Conservation (phyloP, 75 land plant species). For the Chamaecyparis obtusa region DNA sequence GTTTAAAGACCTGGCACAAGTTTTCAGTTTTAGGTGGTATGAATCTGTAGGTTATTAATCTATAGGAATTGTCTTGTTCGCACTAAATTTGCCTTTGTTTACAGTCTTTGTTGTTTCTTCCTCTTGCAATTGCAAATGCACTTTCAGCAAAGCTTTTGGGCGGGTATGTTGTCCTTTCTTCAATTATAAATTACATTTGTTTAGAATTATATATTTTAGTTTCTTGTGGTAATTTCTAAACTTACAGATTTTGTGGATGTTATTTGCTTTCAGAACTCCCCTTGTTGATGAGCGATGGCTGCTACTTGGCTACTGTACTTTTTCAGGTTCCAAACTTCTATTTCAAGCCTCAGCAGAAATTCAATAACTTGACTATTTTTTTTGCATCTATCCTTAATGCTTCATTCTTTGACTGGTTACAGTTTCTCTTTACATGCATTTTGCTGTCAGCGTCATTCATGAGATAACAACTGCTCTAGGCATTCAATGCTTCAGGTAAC, state of each 20-base stretch:
- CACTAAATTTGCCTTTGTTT: constrained; percentile 4
- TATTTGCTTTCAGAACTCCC: constrained; percentile 60
- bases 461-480: constrained; percentile 90
- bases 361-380: neutral
- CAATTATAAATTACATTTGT: constrained; percentile 29
- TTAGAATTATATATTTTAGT: neutral
- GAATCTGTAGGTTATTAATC: neutral
- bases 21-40: neutral
- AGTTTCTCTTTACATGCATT: constrained; percentile 81
- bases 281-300: constrained; percentile 74
- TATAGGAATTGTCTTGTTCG: neutral
- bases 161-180: constrained; percentile 55
- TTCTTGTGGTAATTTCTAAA: constrained; percentile 2
- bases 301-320: constrained; percentile 66
- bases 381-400: neutral
- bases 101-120: constrained; percentile 76
- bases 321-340: constrained; percentile 51
- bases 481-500: constrained; percentile 97
- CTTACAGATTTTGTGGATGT: constrained; percentile 25
- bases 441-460: constrained; percentile 80
- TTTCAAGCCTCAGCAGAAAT: neutral
- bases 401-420: constrained; percentile 15
- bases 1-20: neutral
- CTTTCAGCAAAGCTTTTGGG: constrained; percentile 71
- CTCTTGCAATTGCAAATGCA: constrained; percentile 88